phyloP scores from a whole-genome alignment of 2,329 filamentous ascomycete genomes.

The Plenodomus lindquistii region DNA sequence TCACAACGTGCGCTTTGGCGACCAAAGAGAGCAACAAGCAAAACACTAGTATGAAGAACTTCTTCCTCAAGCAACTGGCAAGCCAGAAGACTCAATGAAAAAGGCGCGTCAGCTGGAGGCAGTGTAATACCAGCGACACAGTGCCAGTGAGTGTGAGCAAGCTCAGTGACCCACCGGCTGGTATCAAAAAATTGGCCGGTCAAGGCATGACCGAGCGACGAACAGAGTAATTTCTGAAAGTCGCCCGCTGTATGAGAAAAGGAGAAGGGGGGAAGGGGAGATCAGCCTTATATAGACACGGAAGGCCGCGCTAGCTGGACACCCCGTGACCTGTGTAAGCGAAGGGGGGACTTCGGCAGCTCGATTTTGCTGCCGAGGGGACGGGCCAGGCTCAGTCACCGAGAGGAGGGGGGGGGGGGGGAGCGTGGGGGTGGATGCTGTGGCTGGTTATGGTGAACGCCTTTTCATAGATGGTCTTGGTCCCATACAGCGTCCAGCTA shows the following conservation, averaged over 20 bases:
- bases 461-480: too few species aligned
- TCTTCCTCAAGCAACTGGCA: constrained; percentile 26
- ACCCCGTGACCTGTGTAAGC: not conserved
- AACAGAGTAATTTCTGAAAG: too few species aligned
- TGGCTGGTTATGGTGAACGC: too few species aligned
- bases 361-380: too few species aligned
- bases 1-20: too few species aligned
- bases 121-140: constrained; percentile 24
- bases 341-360: not conserved
- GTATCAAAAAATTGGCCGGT: constrained; percentile 21
- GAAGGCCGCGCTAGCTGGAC: not conserved
- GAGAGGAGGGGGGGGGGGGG: too few species aligned
- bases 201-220: too few species aligned
- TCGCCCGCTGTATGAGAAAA: too few species aligned
- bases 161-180: constrained; percentile 11
- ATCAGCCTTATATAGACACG: not conserved
- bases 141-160: constrained; percentile 16
- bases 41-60: not conserved
- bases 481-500: too few species aligned
- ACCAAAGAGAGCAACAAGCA: too few species aligned
- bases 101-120: constrained; percentile 16
- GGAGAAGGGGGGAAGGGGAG: not conserved
- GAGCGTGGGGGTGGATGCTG: too few species aligned
- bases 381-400: too few species aligned
- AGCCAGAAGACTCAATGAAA: constrained; percentile 26